Conservation (phyloP, 2,329 filamentous ascomycete species). For the Myriosclerotinia duriaeana region DNA sequence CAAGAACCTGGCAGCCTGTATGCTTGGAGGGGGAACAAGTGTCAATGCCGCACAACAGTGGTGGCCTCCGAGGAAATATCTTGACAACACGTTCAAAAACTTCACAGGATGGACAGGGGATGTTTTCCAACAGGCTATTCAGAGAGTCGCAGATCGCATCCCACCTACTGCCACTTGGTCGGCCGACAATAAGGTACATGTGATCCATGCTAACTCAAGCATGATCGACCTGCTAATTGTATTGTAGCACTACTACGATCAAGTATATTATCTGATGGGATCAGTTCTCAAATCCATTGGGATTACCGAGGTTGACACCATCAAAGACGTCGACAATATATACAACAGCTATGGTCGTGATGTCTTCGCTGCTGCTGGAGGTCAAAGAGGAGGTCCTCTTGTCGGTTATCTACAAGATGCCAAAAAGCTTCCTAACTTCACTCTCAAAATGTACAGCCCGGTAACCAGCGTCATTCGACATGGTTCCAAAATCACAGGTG, state of each 20-base stretch:
- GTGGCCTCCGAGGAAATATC: conserved; percentile 13
- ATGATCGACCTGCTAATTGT: not conserved
- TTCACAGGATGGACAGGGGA: conserved; percentile 10
- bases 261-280: conserved; percentile 14
- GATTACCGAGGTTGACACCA: not conserved
- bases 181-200: conserved; percentile 1
- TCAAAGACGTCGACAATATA: not conserved
- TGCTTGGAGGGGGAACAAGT: conserved; percentile 18
- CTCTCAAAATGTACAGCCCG: conserved; percentile 2
- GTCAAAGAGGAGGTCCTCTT: conserved; percentile 14
- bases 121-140: conserved; percentile 2
- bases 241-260: conserved; percentile 9
- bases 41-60: conserved; percentile 18
- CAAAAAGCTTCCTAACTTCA: conserved; percentile 11
- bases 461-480: not conserved
- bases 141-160: conserved; percentile 15
- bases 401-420: conserved; percentile 5
- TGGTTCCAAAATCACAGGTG: not conserved
- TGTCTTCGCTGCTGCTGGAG: conserved; percentile 5
- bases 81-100: not conserved
- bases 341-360: conserved; percentile 19
- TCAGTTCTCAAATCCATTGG: conserved; percentile 1
- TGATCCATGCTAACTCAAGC: not conserved
- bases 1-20: conserved; percentile 7
- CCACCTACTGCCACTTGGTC: conserved; percentile 4